Evolutionary conservation across 176 grass and related monocot genomes (phyloP), one percentile per base, ranked within the genome.

Genomic region (Oryza nivara): DNA sequence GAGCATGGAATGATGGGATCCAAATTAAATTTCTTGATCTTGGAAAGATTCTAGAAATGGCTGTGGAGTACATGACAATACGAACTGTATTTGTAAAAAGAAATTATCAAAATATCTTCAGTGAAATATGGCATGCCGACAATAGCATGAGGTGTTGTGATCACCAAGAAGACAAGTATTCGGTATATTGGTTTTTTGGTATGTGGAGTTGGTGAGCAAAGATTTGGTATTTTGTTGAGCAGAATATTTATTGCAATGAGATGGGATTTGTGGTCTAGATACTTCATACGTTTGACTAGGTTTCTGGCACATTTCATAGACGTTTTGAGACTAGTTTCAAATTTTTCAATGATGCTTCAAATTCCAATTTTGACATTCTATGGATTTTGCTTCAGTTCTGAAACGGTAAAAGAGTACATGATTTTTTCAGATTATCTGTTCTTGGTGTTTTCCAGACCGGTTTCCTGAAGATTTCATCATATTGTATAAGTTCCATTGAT

Each of bases 1-100:
- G 17, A 63, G 71, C 77, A 75, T 81, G 61, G 70, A 17, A 73
- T 56, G 45, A 87, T 61, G 85, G 78, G 20, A 79, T 84, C 68
- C 75, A 46, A 79, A 79, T 23, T 20, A 61, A 61, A 10, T 22
- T 32, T n/a, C 36, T 1, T 65, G 36, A 44, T 11, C 0, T 28
- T 26, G 23, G 4, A 13, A 47, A 70, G 66, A 70, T 80, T 48
- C 28, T 7, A 54, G 19, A 47, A 65, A 40, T 25, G 76, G 38
- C 14, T 15, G 3, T 38, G 38, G 22, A 61, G 38, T 22, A 11
- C 16, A 65, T 22, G 60, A 66, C 60, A 65, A 26, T 10, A 75
- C 2, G 44, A 11, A 28, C 10, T 74, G 72, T 4, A 30, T 30
- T 30, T 48, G 22, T 46, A 5, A 19, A 73, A 60, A 67, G 28